These are phyloP conservation scores for Paramecium caudatum DNA, from an alignment of 73 alveolate species.

Conservation along the genomic window DNA sequence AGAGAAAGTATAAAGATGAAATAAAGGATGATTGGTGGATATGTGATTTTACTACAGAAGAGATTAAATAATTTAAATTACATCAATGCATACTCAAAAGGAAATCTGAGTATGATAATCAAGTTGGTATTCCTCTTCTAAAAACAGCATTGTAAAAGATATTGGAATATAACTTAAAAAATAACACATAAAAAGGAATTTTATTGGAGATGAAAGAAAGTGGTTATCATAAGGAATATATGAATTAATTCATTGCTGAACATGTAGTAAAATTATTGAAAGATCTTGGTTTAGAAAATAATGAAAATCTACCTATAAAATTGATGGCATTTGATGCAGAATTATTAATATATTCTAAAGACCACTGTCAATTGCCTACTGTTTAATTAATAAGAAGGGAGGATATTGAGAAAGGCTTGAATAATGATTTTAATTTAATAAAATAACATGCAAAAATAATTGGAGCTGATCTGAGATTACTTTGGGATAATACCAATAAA, in stretches of 20 bases:
- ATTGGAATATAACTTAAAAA: not conserved
- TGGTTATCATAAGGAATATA: not conserved
- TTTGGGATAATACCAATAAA: not conserved
- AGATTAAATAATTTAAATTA: not conserved
- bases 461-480: not conserved
- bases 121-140: not conserved
- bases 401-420: not conserved
- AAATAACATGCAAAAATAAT: too few species aligned
- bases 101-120: not conserved
- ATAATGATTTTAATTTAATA: not conserved
- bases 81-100: not conserved
- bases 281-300: not conserved
- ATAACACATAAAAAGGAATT: not conserved
- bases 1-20: not conserved
- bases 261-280: not conserved
- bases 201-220: not conserved
- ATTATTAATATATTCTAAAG: not conserved
- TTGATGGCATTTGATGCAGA: not conserved
- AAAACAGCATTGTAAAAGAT: not conserved
- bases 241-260: not conserved
- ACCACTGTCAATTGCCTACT: not conserved
- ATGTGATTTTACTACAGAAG: not conserved
- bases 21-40: constrained; percentile 10
- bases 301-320: not conserved
- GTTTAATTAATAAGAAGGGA: not conserved